Conservation (phyloP, 2,329 filamentous ascomycete species). For the Neofusicoccum ribis region DNA sequence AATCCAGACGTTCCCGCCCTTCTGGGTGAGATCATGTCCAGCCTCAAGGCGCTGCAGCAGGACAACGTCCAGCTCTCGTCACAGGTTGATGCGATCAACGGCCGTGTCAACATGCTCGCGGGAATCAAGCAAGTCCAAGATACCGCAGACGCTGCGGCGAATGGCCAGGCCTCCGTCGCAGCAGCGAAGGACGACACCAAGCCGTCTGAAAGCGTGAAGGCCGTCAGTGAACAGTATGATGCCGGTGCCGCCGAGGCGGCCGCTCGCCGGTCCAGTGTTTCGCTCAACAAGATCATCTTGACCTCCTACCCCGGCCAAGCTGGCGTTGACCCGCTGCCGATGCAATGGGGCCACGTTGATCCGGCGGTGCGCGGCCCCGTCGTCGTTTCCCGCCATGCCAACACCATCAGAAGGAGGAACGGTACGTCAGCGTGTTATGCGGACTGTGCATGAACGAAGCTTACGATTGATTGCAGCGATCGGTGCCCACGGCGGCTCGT, state of each 20-base stretch:
- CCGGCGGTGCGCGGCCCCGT: conserved; percentile 78
- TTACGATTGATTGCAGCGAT: conserved; percentile 49
- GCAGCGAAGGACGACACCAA: conserved; percentile 35
- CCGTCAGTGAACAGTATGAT: conserved; percentile 43
- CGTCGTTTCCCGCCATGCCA: conserved; percentile 74
- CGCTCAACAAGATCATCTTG: conserved; percentile 62
- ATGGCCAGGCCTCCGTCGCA: conserved; percentile 26
- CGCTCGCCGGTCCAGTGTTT: conserved; percentile 40
- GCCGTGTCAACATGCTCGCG: conserved; percentile 61
- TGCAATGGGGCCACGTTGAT: conserved; percentile 84
- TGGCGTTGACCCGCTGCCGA: conserved; percentile 84
- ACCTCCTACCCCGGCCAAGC: conserved; percentile 92
- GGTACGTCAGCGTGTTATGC: conserved; percentile 49
- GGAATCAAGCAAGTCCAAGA: conserved; percentile 60
- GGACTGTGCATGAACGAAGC: not conserved
- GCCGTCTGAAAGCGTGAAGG: conserved; percentile 33
- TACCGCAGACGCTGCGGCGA: conserved; percentile 50
- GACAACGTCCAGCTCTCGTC: conserved; percentile 58
- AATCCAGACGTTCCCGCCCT: conserved; percentile 29
- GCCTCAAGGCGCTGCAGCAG: conserved; percentile 56
- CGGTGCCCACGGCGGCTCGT: conserved; percentile 81
- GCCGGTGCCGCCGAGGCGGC: conserved; percentile 30
- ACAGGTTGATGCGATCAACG: conserved; percentile 61
- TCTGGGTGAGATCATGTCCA: conserved; percentile 57
- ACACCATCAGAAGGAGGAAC: conserved; percentile 78